Conservation (phyloP, 1,139 yeast genomes). For the Debaryomyces sp. region DNA sequence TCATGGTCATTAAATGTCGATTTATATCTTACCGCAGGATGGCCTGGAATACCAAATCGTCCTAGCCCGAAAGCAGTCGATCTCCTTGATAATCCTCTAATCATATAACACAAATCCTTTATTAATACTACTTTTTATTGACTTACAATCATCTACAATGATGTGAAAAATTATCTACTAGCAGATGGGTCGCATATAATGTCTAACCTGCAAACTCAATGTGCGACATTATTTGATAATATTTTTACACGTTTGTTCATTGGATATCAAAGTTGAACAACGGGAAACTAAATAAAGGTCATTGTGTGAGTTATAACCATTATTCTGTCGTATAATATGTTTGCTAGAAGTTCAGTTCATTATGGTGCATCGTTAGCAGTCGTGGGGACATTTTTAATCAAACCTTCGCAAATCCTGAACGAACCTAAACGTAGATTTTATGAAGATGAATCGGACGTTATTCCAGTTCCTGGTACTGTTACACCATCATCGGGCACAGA, state of each 20-base stretch:
- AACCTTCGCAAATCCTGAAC: conserved; percentile 18
- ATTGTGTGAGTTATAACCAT: neutral
- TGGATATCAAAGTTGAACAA: neutral
- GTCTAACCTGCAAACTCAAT: conserved; percentile 1
- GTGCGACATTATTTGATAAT: conserved; percentile 2
- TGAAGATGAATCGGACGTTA: conserved; percentile 55
- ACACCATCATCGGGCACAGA: conserved; percentile 55
- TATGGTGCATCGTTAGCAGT: conserved; percentile 6
- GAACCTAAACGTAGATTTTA: conserved; percentile 56
- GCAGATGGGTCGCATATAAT: conserved; percentile 1
- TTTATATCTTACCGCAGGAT: neutral
- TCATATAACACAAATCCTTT: neutral
- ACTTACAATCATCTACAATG: neutral
- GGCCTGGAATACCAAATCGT: neutral
- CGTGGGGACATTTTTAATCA: neutral
- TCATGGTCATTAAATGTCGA: neutral
- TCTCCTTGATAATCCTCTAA: conserved; percentile 1
- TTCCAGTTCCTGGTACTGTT: conserved; percentile 57
- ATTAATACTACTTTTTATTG: neutral
- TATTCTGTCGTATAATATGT: neutral
- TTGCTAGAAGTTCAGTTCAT: conserved; percentile 4
- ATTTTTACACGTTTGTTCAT: conserved; percentile 6
- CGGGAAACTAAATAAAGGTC: neutral
- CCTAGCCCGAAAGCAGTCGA: neutral
- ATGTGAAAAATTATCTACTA: conserved; percentile 7